These are phyloP conservation scores for Amniculicola lignicola DNA, from an alignment of 495 filamentous ascomycete species.

Conservation along the genomic window DNA sequence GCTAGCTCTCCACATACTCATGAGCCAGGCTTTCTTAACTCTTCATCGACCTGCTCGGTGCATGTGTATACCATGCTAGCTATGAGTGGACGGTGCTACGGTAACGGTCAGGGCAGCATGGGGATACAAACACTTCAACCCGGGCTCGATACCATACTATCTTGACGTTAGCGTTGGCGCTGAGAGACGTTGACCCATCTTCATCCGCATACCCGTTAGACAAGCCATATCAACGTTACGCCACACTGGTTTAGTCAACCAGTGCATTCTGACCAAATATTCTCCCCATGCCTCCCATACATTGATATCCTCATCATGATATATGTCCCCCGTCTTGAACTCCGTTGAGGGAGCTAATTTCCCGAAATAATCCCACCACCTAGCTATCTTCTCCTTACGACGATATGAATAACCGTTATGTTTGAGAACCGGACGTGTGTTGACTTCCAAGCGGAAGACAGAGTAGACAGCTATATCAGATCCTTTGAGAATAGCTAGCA, in stretches of 20 bases:
- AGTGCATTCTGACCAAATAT: background rate
- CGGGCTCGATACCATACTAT: conserved; percentile 21
- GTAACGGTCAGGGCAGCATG: conserved; percentile 4
- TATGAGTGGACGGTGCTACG: too few relatives aligned
- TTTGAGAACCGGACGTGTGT: conserved; percentile 8
- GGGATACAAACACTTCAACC: background rate
- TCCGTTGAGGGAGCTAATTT: too few relatives aligned
- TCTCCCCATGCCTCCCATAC: background rate
- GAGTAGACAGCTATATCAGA: conserved; percentile 24
- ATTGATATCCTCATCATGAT: background rate
- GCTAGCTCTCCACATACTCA: too few relatives aligned
- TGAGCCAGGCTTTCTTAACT: too few relatives aligned
- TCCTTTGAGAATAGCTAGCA: conserved; percentile 18
- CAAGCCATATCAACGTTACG: background rate
- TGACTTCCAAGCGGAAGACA: conserved; percentile 14
- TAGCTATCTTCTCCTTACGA: background rate
- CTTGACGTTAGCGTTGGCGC: background rate
- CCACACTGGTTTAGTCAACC: conserved; percentile 4
- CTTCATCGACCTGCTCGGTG: too few relatives aligned
- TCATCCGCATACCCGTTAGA: conserved; percentile 10
- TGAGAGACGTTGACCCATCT: background rate
- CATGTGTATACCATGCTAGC: too few relatives aligned
- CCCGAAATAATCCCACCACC: background rate
- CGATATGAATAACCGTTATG: background rate
- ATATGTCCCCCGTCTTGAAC: background rate